Base-by-base conservation (phyloP, 2,329 filamentous ascomycete species). In the Penicillium carneum region DNA sequence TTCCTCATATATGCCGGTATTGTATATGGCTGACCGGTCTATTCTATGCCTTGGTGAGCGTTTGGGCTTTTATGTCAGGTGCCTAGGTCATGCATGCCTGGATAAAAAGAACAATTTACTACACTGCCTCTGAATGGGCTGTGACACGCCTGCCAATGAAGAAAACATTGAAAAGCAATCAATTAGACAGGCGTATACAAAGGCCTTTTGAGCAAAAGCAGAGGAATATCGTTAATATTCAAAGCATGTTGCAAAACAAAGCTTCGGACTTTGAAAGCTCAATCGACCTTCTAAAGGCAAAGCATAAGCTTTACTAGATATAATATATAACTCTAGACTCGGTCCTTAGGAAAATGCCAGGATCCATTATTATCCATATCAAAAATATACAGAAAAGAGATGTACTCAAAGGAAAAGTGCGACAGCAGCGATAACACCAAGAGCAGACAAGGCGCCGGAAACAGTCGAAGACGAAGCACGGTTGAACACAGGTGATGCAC, bases 401-500 rank as follows among this genome's bases (percentile, higher is more conserved):
- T 36, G 3, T 16, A 48, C 16, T 56, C 6, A 49, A 48, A 56
- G 43, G 36, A 33, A 56, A 39, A 59, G 43, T 9, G 51, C 43
- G 16, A 59, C 5, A 33, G 51, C 38, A 11, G 31, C n/a, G 12
- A 49, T 12, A 16, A 31, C 57, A 20, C 57, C 57, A 29, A 56
- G 36, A 4, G 38, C 45, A 34, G 51, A 49, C 31, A 56, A 36
- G 23, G 18, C 16, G 4, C 45, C 7, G 16, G 51, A 49, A 20
- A 38, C 23, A 29, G 51, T 41, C 8, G 33, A 47, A 18, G 45
- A 33, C 8, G 51, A 50, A 36, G 36, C 57, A 43, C 51, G 29
- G 9, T 56, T 59, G 38, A 59, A 49, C 16, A 20, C n/a, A 12
- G 57, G 51, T 7, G 57, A 43, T 20, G 26, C 31, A 20, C n/a